Evolutionary conservation across 2,329 filamentous ascomycete genomes (phyloP).

Genomic region (Sordariomycetes sp.): DNA sequence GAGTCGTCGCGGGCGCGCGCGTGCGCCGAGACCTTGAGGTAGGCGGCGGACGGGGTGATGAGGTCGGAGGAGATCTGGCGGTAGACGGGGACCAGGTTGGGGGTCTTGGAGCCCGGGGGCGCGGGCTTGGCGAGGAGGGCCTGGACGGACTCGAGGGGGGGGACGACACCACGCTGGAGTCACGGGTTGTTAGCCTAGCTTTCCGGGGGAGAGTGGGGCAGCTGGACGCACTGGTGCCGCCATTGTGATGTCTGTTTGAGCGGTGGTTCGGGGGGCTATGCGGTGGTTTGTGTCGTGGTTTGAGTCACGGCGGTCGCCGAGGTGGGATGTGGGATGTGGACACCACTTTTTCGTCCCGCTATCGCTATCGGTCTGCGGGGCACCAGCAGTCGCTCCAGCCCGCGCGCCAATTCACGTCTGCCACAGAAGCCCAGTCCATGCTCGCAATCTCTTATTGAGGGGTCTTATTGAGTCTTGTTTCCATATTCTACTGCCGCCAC

Average conservation of each 20-base stretch:
- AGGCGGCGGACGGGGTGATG: slow-evolving; percentile 87
- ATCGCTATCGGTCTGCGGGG: not conserved
- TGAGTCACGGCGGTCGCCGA: slow-evolving; percentile 7
- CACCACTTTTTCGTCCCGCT: not conserved
- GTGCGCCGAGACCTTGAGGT: slow-evolving; percentile 76
- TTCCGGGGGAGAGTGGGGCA: not conserved
- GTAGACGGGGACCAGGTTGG: slow-evolving; percentile 72
- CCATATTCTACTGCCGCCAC: too few relatives aligned
- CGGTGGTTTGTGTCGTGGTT: slow-evolving; percentile 3
- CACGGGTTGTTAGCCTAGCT: not conserved
- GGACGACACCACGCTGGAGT: slow-evolving; percentile 24
- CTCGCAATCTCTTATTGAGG: too few relatives aligned
- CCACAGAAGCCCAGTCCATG: too few relatives aligned
- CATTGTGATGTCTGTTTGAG: slow-evolving; percentile 10
- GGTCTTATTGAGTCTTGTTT: too few relatives aligned
- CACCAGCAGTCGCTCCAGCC: not conserved
- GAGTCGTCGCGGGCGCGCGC: slow-evolving; percentile 38
- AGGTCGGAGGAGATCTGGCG: slow-evolving; percentile 83
- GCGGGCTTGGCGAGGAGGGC: slow-evolving; percentile 21
- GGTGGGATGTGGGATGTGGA: not conserved
- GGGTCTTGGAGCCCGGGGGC: slow-evolving; percentile 12
- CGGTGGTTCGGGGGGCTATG: not conserved
- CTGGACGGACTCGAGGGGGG: slow-evolving; percentile 31
- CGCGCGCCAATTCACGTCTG: too few relatives aligned
- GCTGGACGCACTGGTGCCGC: slow-evolving; percentile 14